These are phyloP conservation scores for Saccharum officinarum DNA, from an alignment of 176 grass and related monocot genomes.

Conservation along the genomic window DNA sequence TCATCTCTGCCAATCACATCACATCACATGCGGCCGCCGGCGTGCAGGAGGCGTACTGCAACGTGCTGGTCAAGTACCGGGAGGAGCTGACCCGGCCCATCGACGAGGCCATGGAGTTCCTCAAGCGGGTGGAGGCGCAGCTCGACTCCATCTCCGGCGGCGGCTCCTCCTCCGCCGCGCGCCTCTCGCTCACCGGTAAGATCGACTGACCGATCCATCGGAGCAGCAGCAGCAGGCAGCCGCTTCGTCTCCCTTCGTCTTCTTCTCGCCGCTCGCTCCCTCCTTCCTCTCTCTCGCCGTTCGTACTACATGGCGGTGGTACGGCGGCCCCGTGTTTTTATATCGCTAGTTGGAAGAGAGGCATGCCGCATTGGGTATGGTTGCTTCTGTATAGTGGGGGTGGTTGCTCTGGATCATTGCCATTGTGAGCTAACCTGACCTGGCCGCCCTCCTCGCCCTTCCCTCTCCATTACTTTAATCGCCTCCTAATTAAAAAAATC, in stretches of 20 bases:
- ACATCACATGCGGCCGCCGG: neutral
- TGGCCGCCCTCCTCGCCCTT: neutral
- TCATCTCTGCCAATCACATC: neutral
- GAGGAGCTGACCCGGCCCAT: constrained; percentile 81
- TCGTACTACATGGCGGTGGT: neutral
- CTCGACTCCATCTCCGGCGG: constrained; percentile 68
- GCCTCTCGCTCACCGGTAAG: constrained; percentile 43
- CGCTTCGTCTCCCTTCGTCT: too few species aligned
- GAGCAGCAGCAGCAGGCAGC: too few species aligned
- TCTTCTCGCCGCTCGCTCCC: neutral
- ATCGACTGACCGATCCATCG: too few species aligned
- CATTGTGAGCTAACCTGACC: constrained; percentile 17
- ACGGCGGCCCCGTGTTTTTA: constrained; percentile 11
- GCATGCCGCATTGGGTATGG: constrained; percentile 49
- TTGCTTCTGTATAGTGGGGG: constrained; percentile 23
- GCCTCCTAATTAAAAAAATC: neutral
- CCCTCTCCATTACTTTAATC: constrained; percentile 31
- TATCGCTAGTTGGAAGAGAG: neutral
- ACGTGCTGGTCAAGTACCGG: constrained; percentile 80
- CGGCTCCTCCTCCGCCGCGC: constrained; percentile 22
- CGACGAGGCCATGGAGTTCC: constrained; percentile 81
- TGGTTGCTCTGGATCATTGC: constrained; percentile 46
- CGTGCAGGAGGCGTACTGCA: constrained; percentile 78
- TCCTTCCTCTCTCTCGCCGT: neutral
- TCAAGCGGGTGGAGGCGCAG: constrained; percentile 76